These are phyloP conservation scores for Cercospora sesami DNA, from an alignment of 2,329 filamentous ascomycete species.

Conservation along the genomic window DNA sequence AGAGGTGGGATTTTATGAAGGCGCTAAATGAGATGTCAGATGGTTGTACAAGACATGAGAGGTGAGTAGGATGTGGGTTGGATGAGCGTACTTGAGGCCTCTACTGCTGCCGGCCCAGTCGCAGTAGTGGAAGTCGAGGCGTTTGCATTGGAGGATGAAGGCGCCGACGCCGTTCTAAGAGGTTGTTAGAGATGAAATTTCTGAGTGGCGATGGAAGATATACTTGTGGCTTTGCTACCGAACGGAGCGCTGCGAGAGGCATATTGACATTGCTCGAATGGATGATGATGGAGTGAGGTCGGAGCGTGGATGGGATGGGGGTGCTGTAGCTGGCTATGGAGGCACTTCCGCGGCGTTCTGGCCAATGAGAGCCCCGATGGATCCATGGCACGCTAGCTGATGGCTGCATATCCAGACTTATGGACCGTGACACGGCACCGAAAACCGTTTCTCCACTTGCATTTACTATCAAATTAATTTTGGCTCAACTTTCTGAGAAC, in stretches of 20 bases:
- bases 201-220: constrained; percentile 27
- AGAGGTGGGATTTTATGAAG: constrained; percentile 77
- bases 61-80: too few relatives aligned
- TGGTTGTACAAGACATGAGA: neutral
- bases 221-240: constrained; percentile 59
- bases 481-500: neutral
- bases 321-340: neutral
- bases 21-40: constrained; percentile 52
- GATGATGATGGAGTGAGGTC: neutral
- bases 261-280: constrained; percentile 37
- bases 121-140: constrained; percentile 94
- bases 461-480: neutral
- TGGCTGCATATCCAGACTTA: constrained; percentile 1
- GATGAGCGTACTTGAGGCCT: constrained; percentile 84
- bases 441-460: neutral
- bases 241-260: constrained; percentile 53
- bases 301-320: neutral
- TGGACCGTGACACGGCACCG: neutral
- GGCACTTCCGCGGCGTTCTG: neutral
- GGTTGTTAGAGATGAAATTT: neutral
- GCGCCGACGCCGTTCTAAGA: constrained; percentile 89
- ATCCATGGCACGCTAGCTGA: neutral
- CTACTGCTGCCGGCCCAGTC: constrained; percentile 90
- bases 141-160: constrained; percentile 96
- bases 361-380: neutral